Percentiles rank a stretch among this genome's conserved stretches.
phyloP scores from a whole-genome alignment of 805 yeast species.

The Candida alai region DNA sequence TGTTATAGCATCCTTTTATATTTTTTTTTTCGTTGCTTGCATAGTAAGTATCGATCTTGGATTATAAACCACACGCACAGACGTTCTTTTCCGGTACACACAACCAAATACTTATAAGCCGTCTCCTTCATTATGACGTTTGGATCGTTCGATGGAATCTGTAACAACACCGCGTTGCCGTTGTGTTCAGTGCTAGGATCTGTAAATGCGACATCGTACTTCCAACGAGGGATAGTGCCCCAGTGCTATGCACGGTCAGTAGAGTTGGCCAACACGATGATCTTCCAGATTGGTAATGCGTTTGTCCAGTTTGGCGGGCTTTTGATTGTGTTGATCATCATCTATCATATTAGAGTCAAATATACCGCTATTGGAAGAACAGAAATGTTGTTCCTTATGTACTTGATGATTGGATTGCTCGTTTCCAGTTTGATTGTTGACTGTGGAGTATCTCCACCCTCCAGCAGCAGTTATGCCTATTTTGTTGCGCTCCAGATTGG shows the following conservation, averaged over 20 bases:
- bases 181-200: constrained; percentile 73
- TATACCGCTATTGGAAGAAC: constrained; percentile 93
- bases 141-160: constrained; percentile 62
- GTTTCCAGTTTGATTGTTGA: constrained; percentile 75
- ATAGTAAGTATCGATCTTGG: too few species aligned
- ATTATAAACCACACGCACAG: background rate
- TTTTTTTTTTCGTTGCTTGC: too few species aligned
- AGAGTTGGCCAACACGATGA: constrained; percentile 84
- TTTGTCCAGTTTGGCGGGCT: constrained; percentile 79
- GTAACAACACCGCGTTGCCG: constrained; percentile 70
- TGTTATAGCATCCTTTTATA: too few species aligned
- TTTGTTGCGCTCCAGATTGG: constrained; percentile 83
- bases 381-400: constrained; percentile 76
- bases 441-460: constrained; percentile 90
- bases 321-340: constrained; percentile 58
- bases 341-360: constrained; percentile 75
- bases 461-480: constrained; percentile 68
- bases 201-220: constrained; percentile 24
- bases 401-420: constrained; percentile 53
- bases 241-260: constrained; percentile 82
- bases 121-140: too few species aligned
- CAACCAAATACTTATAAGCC: background rate
- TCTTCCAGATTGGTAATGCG: constrained; percentile 84
- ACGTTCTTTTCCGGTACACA: background rate
- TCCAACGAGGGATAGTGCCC: constrained; percentile 64